These are phyloP conservation scores for Drechslerella dactyloides DNA, from an alignment of 2,329 filamentous ascomycete genomes.

Conservation along the genomic window DNA sequence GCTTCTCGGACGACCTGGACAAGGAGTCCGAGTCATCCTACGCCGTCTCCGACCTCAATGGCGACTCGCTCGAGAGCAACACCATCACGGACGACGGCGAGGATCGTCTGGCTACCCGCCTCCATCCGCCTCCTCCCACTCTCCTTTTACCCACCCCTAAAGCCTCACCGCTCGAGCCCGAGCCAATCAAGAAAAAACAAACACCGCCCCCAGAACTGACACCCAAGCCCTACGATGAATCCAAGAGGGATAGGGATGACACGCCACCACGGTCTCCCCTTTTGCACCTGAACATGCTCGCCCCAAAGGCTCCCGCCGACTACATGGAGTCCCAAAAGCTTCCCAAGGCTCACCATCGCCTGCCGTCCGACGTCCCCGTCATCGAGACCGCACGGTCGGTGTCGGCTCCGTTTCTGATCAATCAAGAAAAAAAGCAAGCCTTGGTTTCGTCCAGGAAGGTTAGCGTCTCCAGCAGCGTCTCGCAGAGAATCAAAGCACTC, in stretches of 20 bases:
- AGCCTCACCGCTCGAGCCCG: slow-evolving; percentile 44
- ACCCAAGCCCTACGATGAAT: slow-evolving; percentile 27
- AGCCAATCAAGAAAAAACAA: slow-evolving; percentile 30
- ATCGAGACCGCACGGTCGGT: slow-evolving; percentile 64
- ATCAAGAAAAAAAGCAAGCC: slow-evolving; percentile 62
- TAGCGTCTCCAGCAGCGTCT: slow-evolving; percentile 72
- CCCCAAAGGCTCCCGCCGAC: slow-evolving; percentile 60
- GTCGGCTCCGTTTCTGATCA: slow-evolving; percentile 65
- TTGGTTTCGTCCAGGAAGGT: slow-evolving; percentile 72
- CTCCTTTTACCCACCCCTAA: slow-evolving; percentile 48
- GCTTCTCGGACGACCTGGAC: slow-evolving; percentile 45
- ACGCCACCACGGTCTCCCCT: slow-evolving; percentile 47
- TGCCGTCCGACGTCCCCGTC: slow-evolving; percentile 60
- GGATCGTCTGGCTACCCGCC: slow-evolving; percentile 44
- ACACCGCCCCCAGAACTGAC: slow-evolving; percentile 20
- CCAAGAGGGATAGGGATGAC: slow-evolving; percentile 36
- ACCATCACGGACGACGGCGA: slow-evolving; percentile 47
- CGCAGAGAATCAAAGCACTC: slow-evolving; percentile 89
- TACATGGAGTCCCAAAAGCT: slow-evolving; percentile 59
- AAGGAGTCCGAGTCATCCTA: slow-evolving; percentile 50
- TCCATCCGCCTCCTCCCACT: slow-evolving; percentile 47
- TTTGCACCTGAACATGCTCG: slow-evolving; percentile 54
- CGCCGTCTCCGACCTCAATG: slow-evolving; percentile 48
- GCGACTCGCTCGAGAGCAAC: slow-evolving; percentile 45
- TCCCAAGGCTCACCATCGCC: slow-evolving; percentile 40